Percentiles rank a stretch among this genome's conserved stretches.
These are phyloP conservation scores for Eucalyptus lansdowneana DNA, from an alignment of 345 rosid species.

Conservation along the genomic window DNA sequence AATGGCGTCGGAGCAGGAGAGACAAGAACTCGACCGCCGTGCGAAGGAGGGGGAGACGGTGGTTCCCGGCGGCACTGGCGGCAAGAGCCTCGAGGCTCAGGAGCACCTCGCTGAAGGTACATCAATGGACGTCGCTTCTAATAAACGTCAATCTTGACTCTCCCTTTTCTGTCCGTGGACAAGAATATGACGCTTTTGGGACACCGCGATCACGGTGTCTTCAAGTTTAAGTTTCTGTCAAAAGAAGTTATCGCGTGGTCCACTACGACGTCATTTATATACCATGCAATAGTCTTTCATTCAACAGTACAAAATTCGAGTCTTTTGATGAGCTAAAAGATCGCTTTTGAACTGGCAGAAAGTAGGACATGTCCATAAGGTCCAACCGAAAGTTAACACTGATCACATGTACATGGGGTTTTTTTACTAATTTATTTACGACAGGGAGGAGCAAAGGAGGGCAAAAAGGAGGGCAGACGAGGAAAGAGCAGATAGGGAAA, in stretches of 20 bases:
- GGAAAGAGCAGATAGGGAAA: conserved; percentile 56
- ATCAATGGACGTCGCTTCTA: background rate
- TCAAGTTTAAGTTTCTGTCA: background rate
- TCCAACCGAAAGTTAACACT: background rate
- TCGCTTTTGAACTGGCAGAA: background rate
- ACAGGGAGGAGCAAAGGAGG: conserved; percentile 42
- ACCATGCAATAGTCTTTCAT: background rate
- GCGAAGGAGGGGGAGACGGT: conserved; percentile 76
- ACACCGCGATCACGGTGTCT: background rate
- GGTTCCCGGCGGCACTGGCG: conserved; percentile 77
- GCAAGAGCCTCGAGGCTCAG: conserved; percentile 87
- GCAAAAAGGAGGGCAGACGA: conserved; percentile 7
- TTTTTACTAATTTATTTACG: background rate
- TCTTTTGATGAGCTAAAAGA: background rate
- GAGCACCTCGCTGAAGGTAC: conserved; percentile 79
- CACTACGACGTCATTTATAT: background rate
- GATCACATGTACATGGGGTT: background rate
- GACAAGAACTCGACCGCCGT: conserved; percentile 50
- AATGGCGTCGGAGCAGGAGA: conserved; percentile 40
- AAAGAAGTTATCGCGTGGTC: background rate
- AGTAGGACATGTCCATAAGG: background rate
- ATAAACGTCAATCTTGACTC: background rate
- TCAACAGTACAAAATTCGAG: background rate
- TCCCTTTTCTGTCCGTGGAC: background rate
- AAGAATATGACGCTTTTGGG: background rate